phyloP scores from a whole-genome alignment of 352 stramenopile genomes.

The Pythium periplocum region DNA sequence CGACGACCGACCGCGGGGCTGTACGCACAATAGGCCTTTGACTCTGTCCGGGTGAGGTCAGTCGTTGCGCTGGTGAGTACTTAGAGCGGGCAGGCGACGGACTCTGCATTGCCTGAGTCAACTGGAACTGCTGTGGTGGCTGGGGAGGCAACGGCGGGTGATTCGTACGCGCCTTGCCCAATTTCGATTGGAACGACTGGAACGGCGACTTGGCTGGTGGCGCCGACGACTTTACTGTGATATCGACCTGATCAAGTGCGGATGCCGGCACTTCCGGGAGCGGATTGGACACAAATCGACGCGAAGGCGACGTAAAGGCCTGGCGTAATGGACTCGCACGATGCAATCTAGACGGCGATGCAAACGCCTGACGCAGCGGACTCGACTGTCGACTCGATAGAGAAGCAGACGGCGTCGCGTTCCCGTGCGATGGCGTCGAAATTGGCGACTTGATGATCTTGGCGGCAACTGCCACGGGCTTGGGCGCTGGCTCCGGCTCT shows the following conservation, averaged over 20 bases:
- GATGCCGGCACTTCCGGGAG: slow-evolving; percentile 13
- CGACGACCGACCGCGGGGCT: slow-evolving; percentile 2
- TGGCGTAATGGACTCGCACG: slow-evolving; percentile 17
- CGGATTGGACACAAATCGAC: slow-evolving; percentile 6
- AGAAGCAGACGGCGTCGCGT: not conserved
- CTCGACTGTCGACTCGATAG: slow-evolving; percentile 8
- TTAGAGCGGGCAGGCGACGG: slow-evolving; percentile 1
- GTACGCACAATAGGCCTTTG: not conserved
- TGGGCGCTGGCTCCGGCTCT: slow-evolving; percentile 12
- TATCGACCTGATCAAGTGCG: slow-evolving; percentile 26
- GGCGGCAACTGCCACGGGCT: not conserved
- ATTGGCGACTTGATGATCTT: not conserved
- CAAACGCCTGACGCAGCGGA: slow-evolving; percentile 8
- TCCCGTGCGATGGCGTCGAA: not conserved
- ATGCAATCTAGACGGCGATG: not conserved
- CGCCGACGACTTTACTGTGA: slow-evolving; percentile 19
- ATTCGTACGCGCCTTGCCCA: too few relatives aligned
- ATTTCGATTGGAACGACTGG: slow-evolving; percentile 75
- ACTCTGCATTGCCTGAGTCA: too few relatives aligned
- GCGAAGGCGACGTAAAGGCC: slow-evolving; percentile 17
- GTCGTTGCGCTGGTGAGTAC: not conserved
- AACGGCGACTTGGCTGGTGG: slow-evolving; percentile 63
- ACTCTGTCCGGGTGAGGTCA: not conserved
- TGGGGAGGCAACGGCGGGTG: too few relatives aligned
- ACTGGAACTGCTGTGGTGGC: too few relatives aligned